Base-by-base conservation (phyloP, 2,329 filamentous ascomycete species). In the Coleophoma crateriformis region DNA sequence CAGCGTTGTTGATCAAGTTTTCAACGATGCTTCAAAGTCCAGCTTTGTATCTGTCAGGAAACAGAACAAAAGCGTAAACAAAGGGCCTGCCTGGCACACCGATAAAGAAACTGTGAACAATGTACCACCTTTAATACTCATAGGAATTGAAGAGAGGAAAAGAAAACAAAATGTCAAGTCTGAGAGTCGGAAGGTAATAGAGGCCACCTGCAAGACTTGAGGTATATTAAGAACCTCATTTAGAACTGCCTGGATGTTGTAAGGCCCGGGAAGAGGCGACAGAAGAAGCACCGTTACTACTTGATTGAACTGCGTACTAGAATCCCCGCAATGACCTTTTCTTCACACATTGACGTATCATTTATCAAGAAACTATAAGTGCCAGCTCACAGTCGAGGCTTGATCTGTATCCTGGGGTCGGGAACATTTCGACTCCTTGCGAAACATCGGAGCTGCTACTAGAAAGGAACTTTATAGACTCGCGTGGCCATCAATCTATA, bases 361-460 rank as follows among this genome's bases (percentile, higher is more conserved):
- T 35, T 62, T 4, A 42, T 65, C 47, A 59, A 60, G 45, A 55
- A 61, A 37, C 61, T 59, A 4, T 57, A 51, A 33, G 47, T 63
- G 8, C 45, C 65, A 11, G 60, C 63, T 6, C 33, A 68, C 27
- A 53, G 61, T 3, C 72, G 73, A 0, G 58, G 77, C 0, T 64
- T 67, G 0, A 60, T 62, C 1, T 78, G 11, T 75, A 76, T 54
- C 59, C 60, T 14, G 37, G 54, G 1, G 34, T 47, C n/a, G 50
- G 51, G 5, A 52, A 51, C 2, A 27, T 27, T 53, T 64, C 6
- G 15, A 57, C 0, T 74, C 71, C 37, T 75, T 76, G 0, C 68
- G 57, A 48, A 75, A 79, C 50, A 64, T 80, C 11, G 60, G 63
- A 15, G 68, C 70, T 0, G 76, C 79, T 49, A 69, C 74, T 0